Percentiles rank a stretch among this genome's conserved stretches.
These are phyloP conservation scores for Rhamnella rubrinervis DNA, from an alignment of 331 rosid species.

Conservation along the genomic window DNA sequence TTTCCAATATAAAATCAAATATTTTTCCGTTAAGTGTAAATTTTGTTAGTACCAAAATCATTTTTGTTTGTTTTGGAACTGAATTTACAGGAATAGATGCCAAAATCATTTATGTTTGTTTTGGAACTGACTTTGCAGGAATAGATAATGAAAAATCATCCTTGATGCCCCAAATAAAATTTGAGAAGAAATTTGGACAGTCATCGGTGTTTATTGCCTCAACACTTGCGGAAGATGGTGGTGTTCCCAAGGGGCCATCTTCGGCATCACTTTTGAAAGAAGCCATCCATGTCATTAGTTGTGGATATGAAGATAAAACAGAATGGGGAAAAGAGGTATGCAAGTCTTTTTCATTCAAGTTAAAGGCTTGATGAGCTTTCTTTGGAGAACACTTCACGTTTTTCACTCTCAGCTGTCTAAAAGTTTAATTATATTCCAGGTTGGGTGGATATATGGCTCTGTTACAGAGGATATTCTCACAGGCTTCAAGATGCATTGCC, in stretches of 20 bases:
- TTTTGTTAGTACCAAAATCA: not conserved
- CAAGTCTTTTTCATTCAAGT: not conserved
- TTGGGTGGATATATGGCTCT: slow-evolving; percentile 94
- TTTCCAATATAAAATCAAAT: too few species aligned
- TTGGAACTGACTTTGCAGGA: slow-evolving; percentile 30
- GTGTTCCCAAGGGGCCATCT: slow-evolving; percentile 48
- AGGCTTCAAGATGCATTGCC: slow-evolving; percentile 91
- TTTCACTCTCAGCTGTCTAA: not conserved
- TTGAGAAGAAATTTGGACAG: slow-evolving; percentile 76
- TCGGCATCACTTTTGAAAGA: slow-evolving; percentile 79
- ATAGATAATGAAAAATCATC: slow-evolving; percentile 48
- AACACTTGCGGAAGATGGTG: slow-evolving; percentile 57
- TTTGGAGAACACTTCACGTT: not conserved
- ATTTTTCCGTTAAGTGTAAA: too few species aligned
- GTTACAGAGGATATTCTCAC: slow-evolving; percentile 82
- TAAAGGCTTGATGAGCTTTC: not conserved
- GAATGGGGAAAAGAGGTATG: slow-evolving; percentile 96
- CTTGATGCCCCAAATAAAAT: slow-evolving; percentile 52
- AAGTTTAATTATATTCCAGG: slow-evolving; percentile 37
- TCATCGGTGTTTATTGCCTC: slow-evolving; percentile 73
- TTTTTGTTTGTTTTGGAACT: not conserved
- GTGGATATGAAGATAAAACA: slow-evolving; percentile 87
- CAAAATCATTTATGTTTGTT: not conserved
- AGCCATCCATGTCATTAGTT: slow-evolving; percentile 88
- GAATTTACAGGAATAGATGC: slow-evolving; percentile 43